Evolutionary conservation across 176 grass and related monocot genomes (phyloP), one percentile per base, ranked within the genome.

Genomic region (Areca catechu): DNA sequence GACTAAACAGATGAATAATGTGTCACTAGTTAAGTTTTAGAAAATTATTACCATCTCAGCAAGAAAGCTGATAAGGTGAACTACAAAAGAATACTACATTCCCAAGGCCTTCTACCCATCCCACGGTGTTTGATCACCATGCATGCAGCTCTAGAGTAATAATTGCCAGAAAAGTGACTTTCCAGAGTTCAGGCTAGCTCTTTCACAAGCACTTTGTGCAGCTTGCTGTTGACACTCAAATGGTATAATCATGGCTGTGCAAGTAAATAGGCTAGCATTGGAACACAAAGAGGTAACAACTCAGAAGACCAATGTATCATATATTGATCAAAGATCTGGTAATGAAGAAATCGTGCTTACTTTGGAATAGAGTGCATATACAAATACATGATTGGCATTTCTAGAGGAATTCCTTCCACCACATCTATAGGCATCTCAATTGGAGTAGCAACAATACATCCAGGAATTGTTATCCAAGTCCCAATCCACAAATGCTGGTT

Each of bases 51-150:
- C 5, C 28, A 5, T 60, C 50, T 16, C 17, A 17, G 24, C 24
- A 14, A 80, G 19, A 62, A 20, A 34, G 7, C 30, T 18, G 3
- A 15, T 62, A 61, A 28, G 57, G 18, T 53, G 21, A 49, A 50
- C 25, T 12, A 49, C n/a, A 74, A 18, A 63, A 49, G 3, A 57
- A 7, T 66, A 91, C 92, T 80, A 88, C 86, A 18, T 88, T 88
- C 21, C 92, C 92, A 75, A 97, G 86, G 28, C 86, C 86, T 91
- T 97, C 92, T 67, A 97, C 92, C 92, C 86, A 97, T n/a, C 92
- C 92, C 83, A 97, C 88, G 21, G 83, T 88, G 51, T 97, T 24
- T 91, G 58, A 97, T 88, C 51, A 91, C 59, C 86, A 97, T 88
- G 69, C 92, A 83, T 0, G 92, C 86, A 65, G 92, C 92, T 77